These are phyloP conservation scores for Russula dissimulans DNA, from an alignment of 768 basidiomycete genomes.

Conservation along the genomic window DNA sequence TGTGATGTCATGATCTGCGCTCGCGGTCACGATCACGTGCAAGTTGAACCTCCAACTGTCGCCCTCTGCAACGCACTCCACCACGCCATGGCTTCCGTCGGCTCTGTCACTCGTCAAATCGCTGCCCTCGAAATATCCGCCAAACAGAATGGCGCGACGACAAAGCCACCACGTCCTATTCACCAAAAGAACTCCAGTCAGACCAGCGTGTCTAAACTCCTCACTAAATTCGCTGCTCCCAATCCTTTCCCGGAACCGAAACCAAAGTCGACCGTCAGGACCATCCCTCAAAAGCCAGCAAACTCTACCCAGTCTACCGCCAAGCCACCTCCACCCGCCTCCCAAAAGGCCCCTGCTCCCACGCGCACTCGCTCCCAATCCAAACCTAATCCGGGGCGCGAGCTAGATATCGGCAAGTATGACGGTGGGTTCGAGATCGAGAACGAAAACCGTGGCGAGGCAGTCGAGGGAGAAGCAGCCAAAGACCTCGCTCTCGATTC, in stretches of 20 bases:
- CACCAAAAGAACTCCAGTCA: conserved; percentile 50
- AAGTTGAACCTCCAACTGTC: neutral
- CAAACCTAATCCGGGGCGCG: conserved; percentile 9
- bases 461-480: conserved; percentile 68
- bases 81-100: conserved; percentile 35
- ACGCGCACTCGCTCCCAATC: conserved; percentile 2
- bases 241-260: conserved; percentile 35
- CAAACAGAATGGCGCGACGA: conserved; percentile 33
- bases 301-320: conserved; percentile 28
- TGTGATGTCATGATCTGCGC: conserved; percentile 1
- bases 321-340: conserved; percentile 6
- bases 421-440: conserved; percentile 96
- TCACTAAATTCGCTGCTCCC: conserved; percentile 66
- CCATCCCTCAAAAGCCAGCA: conserved; percentile 19
- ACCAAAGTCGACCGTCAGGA: conserved; percentile 10
- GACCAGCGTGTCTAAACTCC: conserved; percentile 55
- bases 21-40: conserved; percentile 4
- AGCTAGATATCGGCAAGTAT: conserved; percentile 78
- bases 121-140: conserved; percentile 56
- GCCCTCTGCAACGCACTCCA: too few species aligned
- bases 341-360: conserved; percentile 20
- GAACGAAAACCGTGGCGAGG: conserved; percentile 68
- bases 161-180: conserved; percentile 27
- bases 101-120: conserved; percentile 54
- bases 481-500: conserved; percentile 80